A percentile compares a stretch with the other conserved stretches of the same genome.
phyloP scores from a whole-genome alignment of 768 basidiomycete species.

The Suillus cothurnatus region DNA sequence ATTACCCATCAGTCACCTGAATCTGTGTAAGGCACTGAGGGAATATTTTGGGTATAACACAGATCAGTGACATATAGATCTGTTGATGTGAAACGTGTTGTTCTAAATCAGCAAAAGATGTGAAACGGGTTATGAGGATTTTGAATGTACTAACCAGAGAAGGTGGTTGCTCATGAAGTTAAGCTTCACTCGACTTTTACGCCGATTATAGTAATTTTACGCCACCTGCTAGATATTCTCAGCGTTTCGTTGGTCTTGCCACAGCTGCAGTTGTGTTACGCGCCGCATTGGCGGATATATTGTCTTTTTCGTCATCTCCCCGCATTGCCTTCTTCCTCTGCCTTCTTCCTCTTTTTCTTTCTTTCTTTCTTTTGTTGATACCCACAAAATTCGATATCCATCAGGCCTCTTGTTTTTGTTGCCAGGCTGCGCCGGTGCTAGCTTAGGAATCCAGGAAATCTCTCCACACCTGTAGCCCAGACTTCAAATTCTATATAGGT shows the following conservation, averaged over 20 bases:
- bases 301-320: constrained; percentile 5
- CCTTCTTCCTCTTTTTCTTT: constrained; percentile 11
- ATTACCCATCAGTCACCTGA: neutral
- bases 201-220: constrained; percentile 1
- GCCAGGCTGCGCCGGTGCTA: constrained; percentile 44
- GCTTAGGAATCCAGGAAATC: constrained; percentile 25
- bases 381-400: constrained; percentile 30
- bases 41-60: neutral
- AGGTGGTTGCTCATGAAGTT: no score
- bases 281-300: constrained; percentile 8
- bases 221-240: constrained; percentile 3
- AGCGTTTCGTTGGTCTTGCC: constrained; percentile 4
- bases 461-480: neutral
- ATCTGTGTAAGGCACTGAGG: neutral
- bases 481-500: constrained; percentile 13
- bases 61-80: neutral
- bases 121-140: neutral
- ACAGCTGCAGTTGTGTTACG: constrained; percentile 4
- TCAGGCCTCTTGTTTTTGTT: constrained; percentile 19
- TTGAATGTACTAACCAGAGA: neutral
- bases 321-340: constrained; percentile 9
- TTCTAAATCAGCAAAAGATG: constrained; percentile 3
- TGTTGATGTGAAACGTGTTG: constrained; percentile 6
- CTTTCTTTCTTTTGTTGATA: constrained; percentile 35
- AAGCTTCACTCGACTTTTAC: no score